A percentile compares a stretch with the other conserved stretches of the same genome.
Conservation (phyloP, 805 yeast genomes). For the Kazachstania martiniae region DNA sequence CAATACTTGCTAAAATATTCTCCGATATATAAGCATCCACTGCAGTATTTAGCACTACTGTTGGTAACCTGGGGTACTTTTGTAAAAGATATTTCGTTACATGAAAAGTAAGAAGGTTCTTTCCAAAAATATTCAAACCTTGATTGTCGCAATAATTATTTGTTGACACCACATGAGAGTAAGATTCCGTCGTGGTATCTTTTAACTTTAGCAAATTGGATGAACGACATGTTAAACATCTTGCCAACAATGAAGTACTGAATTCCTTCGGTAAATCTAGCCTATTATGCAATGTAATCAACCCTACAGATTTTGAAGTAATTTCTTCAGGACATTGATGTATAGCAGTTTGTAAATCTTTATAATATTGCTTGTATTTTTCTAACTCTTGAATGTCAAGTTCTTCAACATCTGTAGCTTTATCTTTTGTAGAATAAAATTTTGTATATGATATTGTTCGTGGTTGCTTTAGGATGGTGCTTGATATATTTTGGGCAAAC, state of each 20-base stretch:
- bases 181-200: background rate
- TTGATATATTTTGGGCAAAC: too few species aligned
- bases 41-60: conserved; percentile 62
- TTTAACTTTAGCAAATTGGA: conserved; percentile 23
- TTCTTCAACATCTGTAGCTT: background rate
- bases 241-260: conserved; percentile 59
- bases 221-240: conserved; percentile 58
- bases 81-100: conserved; percentile 62
- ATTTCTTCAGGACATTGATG: conserved; percentile 34
- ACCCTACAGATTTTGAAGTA: conserved; percentile 54
- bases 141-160: conserved; percentile 55
- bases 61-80: conserved; percentile 84
- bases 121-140: conserved; percentile 77
- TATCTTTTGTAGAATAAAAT: background rate
- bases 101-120: conserved; percentile 62
- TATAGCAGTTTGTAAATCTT: conserved; percentile 10
- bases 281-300: conserved; percentile 71
- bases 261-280: conserved; percentile 49
- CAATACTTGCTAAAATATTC: conserved; percentile 53
- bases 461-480: too few species aligned
- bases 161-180: conserved; percentile 9
- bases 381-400: too few species aligned
- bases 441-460: too few species aligned
- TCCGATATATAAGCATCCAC: conserved; percentile 67
- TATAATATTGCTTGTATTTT: conserved; percentile 19